Evolutionary conservation across 768 basidiomycete species (phyloP).

Genomic region (Clavulina sp.): DNA sequence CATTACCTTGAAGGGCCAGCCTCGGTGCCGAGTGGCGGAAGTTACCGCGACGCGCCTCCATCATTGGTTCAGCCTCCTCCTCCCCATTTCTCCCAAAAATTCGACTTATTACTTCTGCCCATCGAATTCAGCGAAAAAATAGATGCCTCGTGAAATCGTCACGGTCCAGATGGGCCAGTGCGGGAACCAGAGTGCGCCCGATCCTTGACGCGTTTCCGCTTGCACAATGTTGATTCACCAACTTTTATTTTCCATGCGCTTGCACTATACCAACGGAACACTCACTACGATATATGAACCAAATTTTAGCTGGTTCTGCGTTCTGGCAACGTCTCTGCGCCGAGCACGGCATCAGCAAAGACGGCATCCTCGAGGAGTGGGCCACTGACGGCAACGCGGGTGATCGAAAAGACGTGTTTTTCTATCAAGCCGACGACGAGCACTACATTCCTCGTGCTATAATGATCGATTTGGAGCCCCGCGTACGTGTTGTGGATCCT

Average conservation of each 20-base stretch:
- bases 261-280: conserved; percentile 1
- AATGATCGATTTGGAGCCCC: conserved; percentile 87
- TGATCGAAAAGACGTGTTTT: conserved; percentile 97
- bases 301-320: conserved; percentile 72
- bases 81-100: neutral
- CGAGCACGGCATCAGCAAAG: conserved; percentile 92
- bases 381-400: conserved; percentile 88
- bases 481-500: conserved; percentile 34
- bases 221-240: conserved; percentile 8
- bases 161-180: conserved; percentile 81
- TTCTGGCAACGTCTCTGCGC: conserved; percentile 98
- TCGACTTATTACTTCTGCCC: neutral
- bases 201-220: neutral
- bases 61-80: neutral
- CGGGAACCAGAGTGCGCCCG: conserved; percentile 66
- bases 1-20: too few relatives aligned
- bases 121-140: too few relatives aligned
- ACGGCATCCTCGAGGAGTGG: conserved; percentile 94
- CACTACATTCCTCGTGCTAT: conserved; percentile 97
- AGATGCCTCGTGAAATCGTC: conserved; percentile 79
- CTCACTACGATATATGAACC: neutral
- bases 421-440: conserved; percentile 99
- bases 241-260: neutral
- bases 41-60: too few relatives aligned
- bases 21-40: too few relatives aligned